Conservation (phyloP, 176 grass and related monocot species). For the Oryza rufipogon region DNA sequence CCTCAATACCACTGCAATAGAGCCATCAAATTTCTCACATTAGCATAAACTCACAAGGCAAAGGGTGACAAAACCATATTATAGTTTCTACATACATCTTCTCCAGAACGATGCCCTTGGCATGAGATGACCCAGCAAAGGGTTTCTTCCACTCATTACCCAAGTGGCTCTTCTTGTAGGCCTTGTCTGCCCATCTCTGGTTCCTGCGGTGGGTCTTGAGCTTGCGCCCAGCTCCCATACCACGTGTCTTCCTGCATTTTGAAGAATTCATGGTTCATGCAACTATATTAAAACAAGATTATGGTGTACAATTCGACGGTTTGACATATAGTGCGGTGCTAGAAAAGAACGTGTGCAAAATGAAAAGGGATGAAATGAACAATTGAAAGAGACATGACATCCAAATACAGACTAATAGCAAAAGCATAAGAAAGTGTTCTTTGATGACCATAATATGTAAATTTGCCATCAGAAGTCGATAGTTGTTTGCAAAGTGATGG, state of each 20-base stretch:
- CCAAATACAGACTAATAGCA: background rate
- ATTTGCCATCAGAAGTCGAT: background rate
- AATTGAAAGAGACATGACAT: background rate
- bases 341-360: background rate
- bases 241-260: slow-evolving; percentile 66
- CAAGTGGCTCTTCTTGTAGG: slow-evolving; percentile 81
- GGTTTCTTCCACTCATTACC: slow-evolving; percentile 80
- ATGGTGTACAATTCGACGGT: background rate
- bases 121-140: slow-evolving; percentile 68
- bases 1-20: slow-evolving; percentile 68
- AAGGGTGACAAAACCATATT: background rate
- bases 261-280: background rate
- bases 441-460: background rate
- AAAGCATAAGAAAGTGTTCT: background rate
- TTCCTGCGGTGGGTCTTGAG: slow-evolving; percentile 75
- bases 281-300: background rate
- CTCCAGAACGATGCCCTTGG: slow-evolving; percentile 77
- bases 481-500: background rate
- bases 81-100: slow-evolving; percentile 54
- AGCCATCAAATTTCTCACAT: background rate
- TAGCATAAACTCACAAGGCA: background rate
- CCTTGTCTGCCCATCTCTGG: slow-evolving; percentile 75
- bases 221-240: slow-evolving; percentile 76
- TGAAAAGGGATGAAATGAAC: background rate
- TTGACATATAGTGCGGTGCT: no score